Evolutionary conservation across 768 basidiomycete genomes (phyloP), one percentile per base, ranked within the genome.

Genomic region (Mycena rebaudengoi): DNA sequence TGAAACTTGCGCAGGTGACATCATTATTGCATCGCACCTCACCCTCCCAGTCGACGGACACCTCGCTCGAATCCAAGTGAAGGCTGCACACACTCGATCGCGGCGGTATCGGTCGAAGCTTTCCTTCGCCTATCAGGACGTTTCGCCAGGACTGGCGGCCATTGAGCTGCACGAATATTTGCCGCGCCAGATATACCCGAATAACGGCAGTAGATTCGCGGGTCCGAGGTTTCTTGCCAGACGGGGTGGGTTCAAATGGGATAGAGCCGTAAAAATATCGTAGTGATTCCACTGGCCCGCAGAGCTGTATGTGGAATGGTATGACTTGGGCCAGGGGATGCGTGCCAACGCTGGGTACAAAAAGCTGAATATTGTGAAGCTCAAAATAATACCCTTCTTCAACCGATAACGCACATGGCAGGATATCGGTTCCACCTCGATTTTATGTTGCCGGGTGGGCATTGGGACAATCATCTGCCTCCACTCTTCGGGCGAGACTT

Each of bases 401-500:
- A n/a, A n/a, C n/a, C n/a, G n/a, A n/a, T n/a, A n/a, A n/a, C n/a
- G 67, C 68, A 88, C 88, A 71, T 86, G 81, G 69, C 85, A 87
- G 68, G 86, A 79, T 21, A 84, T 77, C 16, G 82, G 79, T 40
- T 76, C 73, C 53, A 80, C 66, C 3, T 66, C 67, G 6, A 80
- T n/a, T n/a, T n/a, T 67, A 14, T 70, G 71, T 30, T 70, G 72
- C 21, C 78, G 74, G 33, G 73, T 70, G 46, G 74, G 65, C 75
- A 86, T 71, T 55, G 69, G 68, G 66, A 80, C 60, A 58, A 80
- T 62, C n/a, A 83, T 72, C 69, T 89, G 84, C 51, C 75, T 74
- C 87, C 87, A 89, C 66, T 88, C 88, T 51, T 87, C 86, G 6
- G 88, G 87, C 2, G 79, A 73, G 0, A 78, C 73, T 68, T 88